A percentile compares a stretch with the other conserved stretches of the same genome.
phyloP scores from a whole-genome alignment of 1,284 basidiomycete species.

The Cerioporus squamosus region DNA sequence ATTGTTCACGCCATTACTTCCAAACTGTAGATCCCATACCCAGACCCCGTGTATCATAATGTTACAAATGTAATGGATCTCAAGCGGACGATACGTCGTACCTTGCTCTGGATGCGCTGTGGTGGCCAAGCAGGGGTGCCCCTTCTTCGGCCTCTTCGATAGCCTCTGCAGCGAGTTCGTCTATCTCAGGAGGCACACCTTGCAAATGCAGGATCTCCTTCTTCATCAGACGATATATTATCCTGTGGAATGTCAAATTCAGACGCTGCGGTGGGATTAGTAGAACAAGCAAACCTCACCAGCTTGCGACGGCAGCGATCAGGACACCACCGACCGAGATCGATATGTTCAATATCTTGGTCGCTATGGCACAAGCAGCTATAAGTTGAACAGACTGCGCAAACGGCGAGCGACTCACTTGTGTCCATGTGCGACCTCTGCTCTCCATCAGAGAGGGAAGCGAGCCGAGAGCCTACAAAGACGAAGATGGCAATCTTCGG shows the following conservation, averaged over 20 bases:
- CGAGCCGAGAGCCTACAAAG: constrained; percentile 80
- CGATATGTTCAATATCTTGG: constrained; percentile 65
- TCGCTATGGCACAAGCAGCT: constrained; percentile 42
- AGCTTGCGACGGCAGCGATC: constrained; percentile 62
- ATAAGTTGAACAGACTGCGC: background rate
- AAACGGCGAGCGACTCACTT: constrained; percentile 45
- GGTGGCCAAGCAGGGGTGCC: constrained; percentile 55
- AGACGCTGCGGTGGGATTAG: background rate
- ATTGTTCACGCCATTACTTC: constrained; percentile 16
- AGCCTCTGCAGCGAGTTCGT: constrained; percentile 62
- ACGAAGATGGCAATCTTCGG: constrained; percentile 76
- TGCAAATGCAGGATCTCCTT: constrained; percentile 61
- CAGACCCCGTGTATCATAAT: constrained; percentile 18
- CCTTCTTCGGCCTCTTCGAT: constrained; percentile 68
- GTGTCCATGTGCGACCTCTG: constrained; percentile 77
- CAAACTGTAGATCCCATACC: constrained; percentile 24
- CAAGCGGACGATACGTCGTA: constrained; percentile 21
- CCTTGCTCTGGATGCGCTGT: constrained; percentile 30
- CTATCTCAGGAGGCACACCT: constrained; percentile 51
- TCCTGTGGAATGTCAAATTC: constrained; percentile 41
- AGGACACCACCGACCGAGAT: constrained; percentile 62
- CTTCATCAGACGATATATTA: constrained; percentile 66
- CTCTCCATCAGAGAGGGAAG: constrained; percentile 75
- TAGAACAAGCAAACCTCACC: constrained; percentile 47
- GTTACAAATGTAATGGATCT: constrained; percentile 15